Conservation (phyloP, 78 protist genomes). For the Chrysochromulina tobinii region DNA sequence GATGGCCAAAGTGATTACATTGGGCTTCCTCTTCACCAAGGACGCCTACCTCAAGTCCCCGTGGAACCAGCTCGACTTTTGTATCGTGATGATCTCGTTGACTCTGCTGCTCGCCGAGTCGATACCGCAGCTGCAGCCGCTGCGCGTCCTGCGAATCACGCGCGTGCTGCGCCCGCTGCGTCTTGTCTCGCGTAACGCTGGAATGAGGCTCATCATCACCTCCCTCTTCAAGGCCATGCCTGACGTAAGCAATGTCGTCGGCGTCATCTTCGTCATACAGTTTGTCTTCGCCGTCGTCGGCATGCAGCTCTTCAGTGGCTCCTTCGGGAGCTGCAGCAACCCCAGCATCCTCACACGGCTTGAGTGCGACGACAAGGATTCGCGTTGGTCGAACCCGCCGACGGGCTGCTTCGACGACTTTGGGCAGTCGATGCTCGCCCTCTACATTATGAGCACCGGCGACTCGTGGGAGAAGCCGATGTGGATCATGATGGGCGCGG, state of each 20-base stretch:
- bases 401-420: neutral
- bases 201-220: neutral
- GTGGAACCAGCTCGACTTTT: constrained; percentile 47
- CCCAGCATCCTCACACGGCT: too few species aligned
- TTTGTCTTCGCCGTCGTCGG: constrained; percentile 3
- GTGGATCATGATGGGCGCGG: neutral
- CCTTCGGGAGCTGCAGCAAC: neutral
- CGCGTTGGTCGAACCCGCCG: neutral
- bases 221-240: neutral
- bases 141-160: neutral
- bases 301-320: neutral
- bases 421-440: neutral
- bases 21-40: neutral
- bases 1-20: neutral
- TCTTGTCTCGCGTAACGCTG: neutral
- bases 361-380: too few species aligned
- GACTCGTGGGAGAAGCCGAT: neutral
- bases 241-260: neutral
- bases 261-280: neutral
- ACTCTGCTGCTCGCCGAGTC: too few species aligned
- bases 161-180: constrained; percentile 27
- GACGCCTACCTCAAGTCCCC: neutral
- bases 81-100: constrained; percentile 1
- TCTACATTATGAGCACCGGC: neutral
- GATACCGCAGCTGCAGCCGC: neutral